Conservation (phyloP, 2,329 filamentous ascomycete species). For the Aspergillus persii region DNA sequence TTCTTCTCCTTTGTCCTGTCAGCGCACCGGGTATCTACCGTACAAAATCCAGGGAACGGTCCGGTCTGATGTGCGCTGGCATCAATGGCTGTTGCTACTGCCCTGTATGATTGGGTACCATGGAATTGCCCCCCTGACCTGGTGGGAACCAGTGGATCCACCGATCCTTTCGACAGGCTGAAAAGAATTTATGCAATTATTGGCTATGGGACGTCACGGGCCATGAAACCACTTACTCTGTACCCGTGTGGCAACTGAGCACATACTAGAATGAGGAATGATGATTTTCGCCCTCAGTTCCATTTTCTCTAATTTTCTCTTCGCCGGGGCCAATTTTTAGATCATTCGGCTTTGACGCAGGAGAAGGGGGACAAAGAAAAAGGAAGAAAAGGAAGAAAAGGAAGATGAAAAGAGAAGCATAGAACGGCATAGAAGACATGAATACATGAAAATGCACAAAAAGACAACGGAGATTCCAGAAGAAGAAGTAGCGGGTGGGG, state of each 20-base stretch:
- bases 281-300: not conserved
- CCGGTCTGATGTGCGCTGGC: slow-evolving; percentile 2
- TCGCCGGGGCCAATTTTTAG: no score
- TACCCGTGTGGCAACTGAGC: not conserved
- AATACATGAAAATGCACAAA: no score
- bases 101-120: slow-evolving; percentile 9
- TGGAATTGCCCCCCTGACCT: not conserved
- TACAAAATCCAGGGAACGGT: not conserved
- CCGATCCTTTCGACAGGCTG: slow-evolving; percentile 7
- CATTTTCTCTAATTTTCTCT: no score
- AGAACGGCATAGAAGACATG: no score
- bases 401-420: no score
- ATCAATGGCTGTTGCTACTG: slow-evolving; percentile 10
- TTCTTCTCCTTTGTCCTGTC: not conserved
- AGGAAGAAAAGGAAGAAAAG: no score
- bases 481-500: no score
- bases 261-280: not conserved
- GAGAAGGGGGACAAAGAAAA: no score
- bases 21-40: not conserved
- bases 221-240: not conserved
- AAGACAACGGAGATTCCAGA: no score
- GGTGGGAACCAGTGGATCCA: slow-evolving; percentile 2
- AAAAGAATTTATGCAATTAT: not conserved
- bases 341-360: no score
- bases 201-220: not conserved